Conservation (phyloP, 164 flowering plant species). For the Stephania cephalantha region DNA sequence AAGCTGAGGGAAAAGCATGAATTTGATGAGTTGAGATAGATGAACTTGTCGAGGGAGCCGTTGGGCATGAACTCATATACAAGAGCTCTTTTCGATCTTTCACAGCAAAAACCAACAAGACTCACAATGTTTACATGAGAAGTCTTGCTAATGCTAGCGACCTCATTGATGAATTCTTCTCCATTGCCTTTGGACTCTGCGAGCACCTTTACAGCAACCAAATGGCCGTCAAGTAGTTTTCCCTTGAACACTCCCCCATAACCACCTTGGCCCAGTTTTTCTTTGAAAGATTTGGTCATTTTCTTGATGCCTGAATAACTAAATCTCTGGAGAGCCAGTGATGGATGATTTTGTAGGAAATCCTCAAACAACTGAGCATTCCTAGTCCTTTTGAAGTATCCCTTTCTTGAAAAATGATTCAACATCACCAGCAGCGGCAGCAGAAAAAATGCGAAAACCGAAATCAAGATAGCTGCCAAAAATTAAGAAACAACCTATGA, state of each 20-base stretch:
- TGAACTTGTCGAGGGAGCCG: slow-evolving; percentile 6
- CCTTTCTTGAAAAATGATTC: neutral
- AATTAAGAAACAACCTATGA: neutral
- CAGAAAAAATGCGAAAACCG: neutral
- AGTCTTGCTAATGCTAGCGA: slow-evolving; percentile 7
- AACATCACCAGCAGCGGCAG: neutral
- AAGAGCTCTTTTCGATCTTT: slow-evolving; percentile 5
- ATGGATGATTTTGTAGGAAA: neutral
- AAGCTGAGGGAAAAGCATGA: neutral
- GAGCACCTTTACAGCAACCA: slow-evolving; percentile 2
- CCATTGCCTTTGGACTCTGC: slow-evolving; percentile 3
- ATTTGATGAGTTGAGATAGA: neutral
- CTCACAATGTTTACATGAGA: slow-evolving; percentile 5
- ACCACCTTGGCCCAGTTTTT: slow-evolving; percentile 10
- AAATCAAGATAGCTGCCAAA: neutral
- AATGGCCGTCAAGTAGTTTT: slow-evolving; percentile 4
- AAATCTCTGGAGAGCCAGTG: slow-evolving; percentile 11
- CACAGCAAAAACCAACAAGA: neutral
- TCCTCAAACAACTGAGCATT: neutral
- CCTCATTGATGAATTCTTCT: slow-evolving; percentile 7
- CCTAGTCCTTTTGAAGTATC: neutral
- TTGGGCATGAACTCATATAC: slow-evolving; percentile 1
- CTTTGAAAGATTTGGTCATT: slow-evolving; percentile 14
- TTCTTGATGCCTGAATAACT: slow-evolving; percentile 15
- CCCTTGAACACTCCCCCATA: slow-evolving; percentile 17